Evolutionary conservation across 1,139 yeast species (phyloP), one percentile per base, ranked within the genome.

Genomic region (Sugiyamaella xylanicola): DNA sequence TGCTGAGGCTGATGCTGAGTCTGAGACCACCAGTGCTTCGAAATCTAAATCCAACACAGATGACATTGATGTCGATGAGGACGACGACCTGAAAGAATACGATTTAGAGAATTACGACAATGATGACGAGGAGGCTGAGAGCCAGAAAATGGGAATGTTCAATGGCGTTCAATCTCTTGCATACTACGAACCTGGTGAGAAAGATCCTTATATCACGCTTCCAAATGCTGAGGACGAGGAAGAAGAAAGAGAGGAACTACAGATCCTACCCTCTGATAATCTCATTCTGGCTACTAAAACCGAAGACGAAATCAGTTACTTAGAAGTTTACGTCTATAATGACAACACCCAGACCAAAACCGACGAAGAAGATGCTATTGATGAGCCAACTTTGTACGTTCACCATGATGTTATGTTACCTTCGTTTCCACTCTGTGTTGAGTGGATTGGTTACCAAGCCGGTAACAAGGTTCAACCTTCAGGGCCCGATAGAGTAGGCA

Each of bases 341-440:
- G 97, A 92, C 68, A 57, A 59, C 13, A 61, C 59, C n/a, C 88
- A 87, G 52, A 87, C 86, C 51, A 88, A 87, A 53, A 78, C 74
- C 20, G 85, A 83, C 7, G 80, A 82, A 8, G 83, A 84, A 48
- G 83, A 79, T 59, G 90, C 83, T 59, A 46, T 29, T 32, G 86
- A 78, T 55, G 84, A 76, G 55, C 84, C 58, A 4, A 51, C 86
- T 45, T 75, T 93, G 62, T 93, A 93, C 66, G 95, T 93, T 52
- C 99, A 93, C 69, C 99, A 93, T 74, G 99, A 95, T 71, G 76
- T 93, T 63, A 89, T 93, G 97, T 80, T 93, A 58, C 99, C 99
- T 1, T 88, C 97, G 1, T 93, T 93, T 79, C 99, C 99, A 44
- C 78, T 93, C 59, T 89, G 97, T 70, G 93, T 93, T 36, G 99